phyloP scores from a whole-genome alignment of 495 filamentous ascomycete genomes.

The Symbiotaphrina buchneri region DNA sequence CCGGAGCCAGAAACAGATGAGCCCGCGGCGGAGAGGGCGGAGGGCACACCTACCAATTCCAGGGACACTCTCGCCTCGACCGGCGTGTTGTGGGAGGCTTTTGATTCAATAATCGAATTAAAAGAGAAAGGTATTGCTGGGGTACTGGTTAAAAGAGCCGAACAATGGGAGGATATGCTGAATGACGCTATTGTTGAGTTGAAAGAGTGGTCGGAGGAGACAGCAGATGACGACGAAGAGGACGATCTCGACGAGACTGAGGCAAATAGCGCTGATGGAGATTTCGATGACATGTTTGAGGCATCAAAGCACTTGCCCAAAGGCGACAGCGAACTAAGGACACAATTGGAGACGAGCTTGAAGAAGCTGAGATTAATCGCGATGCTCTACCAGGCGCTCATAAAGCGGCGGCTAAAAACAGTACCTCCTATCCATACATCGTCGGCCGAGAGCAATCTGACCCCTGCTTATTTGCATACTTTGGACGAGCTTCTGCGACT shows the following conservation, averaged over 20 bases:
- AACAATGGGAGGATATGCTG: constrained; percentile 45
- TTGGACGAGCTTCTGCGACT: constrained; percentile 17
- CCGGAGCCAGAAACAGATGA: constrained; percentile 22
- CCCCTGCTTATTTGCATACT: neutral
- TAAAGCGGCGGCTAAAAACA: constrained; percentile 34
- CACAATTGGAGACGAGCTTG: constrained; percentile 29
- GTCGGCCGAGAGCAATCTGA: neutral
- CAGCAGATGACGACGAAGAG: constrained; percentile 35
- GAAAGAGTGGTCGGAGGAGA: constrained; percentile 41
- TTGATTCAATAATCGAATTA: constrained; percentile 43
- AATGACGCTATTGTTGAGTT: constrained; percentile 66
- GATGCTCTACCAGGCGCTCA: constrained; percentile 32
- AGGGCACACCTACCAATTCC: constrained; percentile 13
- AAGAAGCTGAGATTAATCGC: constrained; percentile 31
- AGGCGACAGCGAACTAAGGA: constrained; percentile 28
- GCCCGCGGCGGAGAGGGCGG: constrained; percentile 17
- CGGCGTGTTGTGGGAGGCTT: constrained; percentile 43
- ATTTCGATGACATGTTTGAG: constrained; percentile 31
- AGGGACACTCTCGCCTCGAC: constrained; percentile 35
- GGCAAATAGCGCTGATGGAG: constrained; percentile 20
- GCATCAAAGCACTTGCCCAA: constrained; percentile 26
- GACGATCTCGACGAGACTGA: constrained; percentile 13
- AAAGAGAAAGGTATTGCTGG: constrained; percentile 39
- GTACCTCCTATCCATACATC: constrained; percentile 16
- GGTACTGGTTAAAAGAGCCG: constrained; percentile 33